Evolutionary conservation across 2,329 filamentous ascomycete species (phyloP), one percentile per base, ranked within the genome.

Genomic region (Ambrosiella xylebori): DNA sequence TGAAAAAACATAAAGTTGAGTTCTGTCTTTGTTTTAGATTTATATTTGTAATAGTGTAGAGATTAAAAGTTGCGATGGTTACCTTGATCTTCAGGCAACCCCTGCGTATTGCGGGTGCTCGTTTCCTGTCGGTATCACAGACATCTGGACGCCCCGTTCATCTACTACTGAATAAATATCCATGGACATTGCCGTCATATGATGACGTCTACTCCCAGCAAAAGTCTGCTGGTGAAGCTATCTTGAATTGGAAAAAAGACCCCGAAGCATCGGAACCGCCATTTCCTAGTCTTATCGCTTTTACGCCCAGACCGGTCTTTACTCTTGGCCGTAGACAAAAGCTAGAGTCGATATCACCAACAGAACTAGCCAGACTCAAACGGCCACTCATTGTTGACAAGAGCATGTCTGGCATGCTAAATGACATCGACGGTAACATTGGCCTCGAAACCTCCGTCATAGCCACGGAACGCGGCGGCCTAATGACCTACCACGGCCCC

Each of bases 401-500:
- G 2, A 41, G 27, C 27, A 27, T 27, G 27, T 27, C 27, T 5
- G 27, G 27, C 3, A 27, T 27, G 27, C 27, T 3, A 27, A 27
- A 27, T 27, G 27, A 5, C 27, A 27, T 27, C 27, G 4, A 27
- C 27, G 3, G 27, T 3, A 27, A 27, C 4, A 27, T 27, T 27
- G 4, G 27, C 27, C 27, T 27, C 8, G 8, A 35, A 7, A 61
- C 35, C 64, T 76, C 2, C 2, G 80, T 93, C 64, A 70, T 80
- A 49, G 76, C 82, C 64, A 85, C 87, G 12, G 78, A 82, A n/a
- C 82, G 93, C 57, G 93, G 93, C 61, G 93, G 93, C 0, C 82
- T 95, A 63, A 90, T 88, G 0, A 97, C 93, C 2, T 97, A 95
- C 72, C 93, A 98, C 68, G 93, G 91, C 0, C 93, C 91, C 0